Percentiles rank a stretch among this genome's conserved stretches.
These are phyloP conservation scores for Eustoma russellianum DNA, from an alignment of 257 asterid genomes.

Conservation along the genomic window DNA sequence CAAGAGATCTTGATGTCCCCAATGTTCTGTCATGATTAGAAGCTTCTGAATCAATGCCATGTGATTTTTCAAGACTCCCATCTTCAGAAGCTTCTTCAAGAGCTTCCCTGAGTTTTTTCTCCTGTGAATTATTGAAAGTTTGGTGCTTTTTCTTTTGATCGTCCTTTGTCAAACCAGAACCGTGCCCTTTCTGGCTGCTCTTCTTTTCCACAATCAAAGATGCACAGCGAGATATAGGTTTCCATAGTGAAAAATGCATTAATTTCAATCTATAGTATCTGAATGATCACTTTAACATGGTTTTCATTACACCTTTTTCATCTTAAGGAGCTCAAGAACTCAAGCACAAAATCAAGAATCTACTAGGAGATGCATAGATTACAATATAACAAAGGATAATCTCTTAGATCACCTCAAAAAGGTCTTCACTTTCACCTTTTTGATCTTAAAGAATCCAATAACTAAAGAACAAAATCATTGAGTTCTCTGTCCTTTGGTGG, in stretches of 20 bases:
- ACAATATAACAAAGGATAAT: background rate
- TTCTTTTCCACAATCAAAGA: conserved; percentile 22
- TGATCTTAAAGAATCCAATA: background rate
- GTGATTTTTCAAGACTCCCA: conserved; percentile 20
- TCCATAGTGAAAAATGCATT: conserved; percentile 33
- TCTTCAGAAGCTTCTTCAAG: conserved; percentile 26
- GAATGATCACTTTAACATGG: background rate
- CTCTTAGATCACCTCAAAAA: background rate
- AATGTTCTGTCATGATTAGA: conserved; percentile 8
- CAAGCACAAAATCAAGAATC: background rate
- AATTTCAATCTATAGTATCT: conserved; percentile 3
- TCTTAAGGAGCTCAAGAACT: background rate
- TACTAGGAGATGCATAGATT: conserved; percentile 22
- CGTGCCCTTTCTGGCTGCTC: conserved; percentile 7
- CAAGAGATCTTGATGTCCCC: conserved; percentile 21
- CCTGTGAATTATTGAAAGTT: conserved; percentile 8
- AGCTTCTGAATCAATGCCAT: conserved; percentile 14
- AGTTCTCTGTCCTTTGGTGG: background rate
- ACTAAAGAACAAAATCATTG: background rate
- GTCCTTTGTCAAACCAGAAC: conserved; percentile 9
- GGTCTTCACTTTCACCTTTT: background rate
- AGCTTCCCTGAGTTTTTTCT: conserved; percentile 23
- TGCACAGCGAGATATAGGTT: conserved; percentile 26
- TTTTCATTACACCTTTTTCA: background rate
- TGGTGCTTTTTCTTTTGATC: conserved; percentile 10